A percentile compares a stretch with the other conserved stretches of the same genome.
Evolutionary conservation across 345 rosid species (phyloP).

Genomic region (Camelina sativa): DNA sequence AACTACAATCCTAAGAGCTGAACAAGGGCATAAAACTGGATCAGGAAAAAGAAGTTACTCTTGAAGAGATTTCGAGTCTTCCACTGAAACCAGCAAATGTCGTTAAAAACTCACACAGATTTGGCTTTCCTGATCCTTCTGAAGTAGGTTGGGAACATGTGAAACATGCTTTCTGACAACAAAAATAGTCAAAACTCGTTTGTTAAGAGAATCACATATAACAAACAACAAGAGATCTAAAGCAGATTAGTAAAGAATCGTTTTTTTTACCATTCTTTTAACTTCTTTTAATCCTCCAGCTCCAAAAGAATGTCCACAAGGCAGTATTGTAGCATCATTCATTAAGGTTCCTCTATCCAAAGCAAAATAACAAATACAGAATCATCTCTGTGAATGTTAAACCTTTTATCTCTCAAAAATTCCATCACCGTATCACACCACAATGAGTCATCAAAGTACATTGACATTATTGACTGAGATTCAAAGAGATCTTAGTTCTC

Average conservation of each 20-base stretch:
- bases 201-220: slow-evolving; percentile 16
- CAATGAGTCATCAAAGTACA: neutral
- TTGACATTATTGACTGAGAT: neutral
- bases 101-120: slow-evolving; percentile 69
- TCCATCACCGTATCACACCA: neutral
- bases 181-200: slow-evolving; percentile 34
- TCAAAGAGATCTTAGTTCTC: neutral
- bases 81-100: neutral
- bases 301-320: slow-evolving; percentile 97
- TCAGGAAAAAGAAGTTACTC: neutral
- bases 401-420: neutral
- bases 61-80: neutral
- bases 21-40: slow-evolving; percentile 32
- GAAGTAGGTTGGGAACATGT: slow-evolving; percentile 69
- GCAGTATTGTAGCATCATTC: slow-evolving; percentile 88
- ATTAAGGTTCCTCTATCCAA: slow-evolving; percentile 72
- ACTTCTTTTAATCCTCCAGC: slow-evolving; percentile 67
- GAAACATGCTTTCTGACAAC: slow-evolving; percentile 75
- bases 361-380: slow-evolving; percentile 30
- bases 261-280: slow-evolving; percentile 54
- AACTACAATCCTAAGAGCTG: slow-evolving; percentile 84
- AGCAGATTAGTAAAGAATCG: slow-evolving; percentile 20
- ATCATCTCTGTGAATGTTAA: slow-evolving; percentile 18
- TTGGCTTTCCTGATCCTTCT: slow-evolving; percentile 73
- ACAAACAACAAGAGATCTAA: neutral